These are phyloP conservation scores for Dimocarpus longan DNA, from an alignment of 345 rosid genomes.

Conservation along the genomic window DNA sequence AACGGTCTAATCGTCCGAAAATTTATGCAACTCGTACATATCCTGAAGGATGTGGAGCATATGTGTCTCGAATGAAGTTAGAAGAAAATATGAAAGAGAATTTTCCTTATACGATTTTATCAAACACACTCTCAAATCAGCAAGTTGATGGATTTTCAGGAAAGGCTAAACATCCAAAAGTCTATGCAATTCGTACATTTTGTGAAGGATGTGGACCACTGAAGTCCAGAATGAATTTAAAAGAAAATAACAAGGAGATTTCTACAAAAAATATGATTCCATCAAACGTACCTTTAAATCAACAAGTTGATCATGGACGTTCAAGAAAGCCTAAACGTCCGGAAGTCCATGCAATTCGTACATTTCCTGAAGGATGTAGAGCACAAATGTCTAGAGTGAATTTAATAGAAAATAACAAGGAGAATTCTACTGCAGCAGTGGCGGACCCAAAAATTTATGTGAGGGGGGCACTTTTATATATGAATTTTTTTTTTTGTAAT, in stretches of 20 bases:
- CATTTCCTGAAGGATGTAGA: constrained; percentile 1
- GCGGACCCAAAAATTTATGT: too few relatives aligned
- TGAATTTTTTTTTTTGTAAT: too few relatives aligned
- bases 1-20: too few relatives aligned
- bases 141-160: not conserved
- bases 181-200: not conserved
- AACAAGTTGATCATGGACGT: not conserved
- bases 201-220: not conserved
- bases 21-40: too few relatives aligned
- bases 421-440: not conserved
- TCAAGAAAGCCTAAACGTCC: not conserved
- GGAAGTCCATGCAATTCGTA: not conserved
- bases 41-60: too few relatives aligned
- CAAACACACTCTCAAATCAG: not conserved
- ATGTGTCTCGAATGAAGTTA: too few relatives aligned
- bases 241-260: not conserved
- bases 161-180: not conserved
- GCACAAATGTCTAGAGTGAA: not conserved
- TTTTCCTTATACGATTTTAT: not conserved
- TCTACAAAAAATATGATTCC: not conserved
- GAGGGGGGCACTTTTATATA: too few relatives aligned
- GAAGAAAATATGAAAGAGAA: too few relatives aligned
- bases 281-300: too few relatives aligned
- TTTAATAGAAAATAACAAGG: not conserved
- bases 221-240: not conserved